Evolutionary conservation across 352 stramenopile species (phyloP).

Genomic region (Phytophthora citrophthora): DNA sequence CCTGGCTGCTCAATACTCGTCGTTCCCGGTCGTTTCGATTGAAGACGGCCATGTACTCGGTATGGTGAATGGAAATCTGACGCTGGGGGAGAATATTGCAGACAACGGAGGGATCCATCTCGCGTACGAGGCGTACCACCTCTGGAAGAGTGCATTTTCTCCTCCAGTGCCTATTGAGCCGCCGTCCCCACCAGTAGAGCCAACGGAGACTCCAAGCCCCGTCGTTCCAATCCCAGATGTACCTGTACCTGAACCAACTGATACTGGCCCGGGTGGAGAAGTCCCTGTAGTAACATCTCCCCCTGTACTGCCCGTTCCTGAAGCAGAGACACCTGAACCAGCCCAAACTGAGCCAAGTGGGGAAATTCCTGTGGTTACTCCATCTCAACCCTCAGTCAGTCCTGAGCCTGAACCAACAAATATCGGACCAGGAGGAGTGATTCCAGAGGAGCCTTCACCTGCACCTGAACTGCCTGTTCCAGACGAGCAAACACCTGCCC

Average conservation of each 20-base stretch:
- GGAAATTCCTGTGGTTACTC: constrained; percentile 13
- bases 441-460: constrained; percentile 14
- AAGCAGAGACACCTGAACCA: constrained; percentile 12
- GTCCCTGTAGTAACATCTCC: constrained; percentile 12
- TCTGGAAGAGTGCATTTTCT: constrained; percentile 44
- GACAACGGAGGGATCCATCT: constrained; percentile 90
- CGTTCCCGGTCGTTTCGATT: constrained; percentile 48
- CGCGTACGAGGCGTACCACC: constrained; percentile 82
- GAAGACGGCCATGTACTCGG: constrained; percentile 51
- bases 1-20: constrained; percentile 66
- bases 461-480: constrained; percentile 5
- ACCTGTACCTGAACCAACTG: background rate
- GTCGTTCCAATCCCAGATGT: too few species aligned
- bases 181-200: constrained; percentile 6
- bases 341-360: constrained; percentile 8
- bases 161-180: constrained; percentile 3
- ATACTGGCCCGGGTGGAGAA: background rate
- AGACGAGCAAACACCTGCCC: constrained; percentile 6
- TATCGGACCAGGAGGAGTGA: constrained; percentile 8
- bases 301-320: constrained; percentile 18
- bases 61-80: constrained; percentile 90
- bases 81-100: constrained; percentile 93
- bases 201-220: background rate
- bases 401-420: constrained; percentile 15
- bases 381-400: constrained; percentile 5